These are phyloP conservation scores for Colletotrichum kahawae DNA, from an alignment of 2,329 filamentous ascomycete species.

Conservation along the genomic window DNA sequence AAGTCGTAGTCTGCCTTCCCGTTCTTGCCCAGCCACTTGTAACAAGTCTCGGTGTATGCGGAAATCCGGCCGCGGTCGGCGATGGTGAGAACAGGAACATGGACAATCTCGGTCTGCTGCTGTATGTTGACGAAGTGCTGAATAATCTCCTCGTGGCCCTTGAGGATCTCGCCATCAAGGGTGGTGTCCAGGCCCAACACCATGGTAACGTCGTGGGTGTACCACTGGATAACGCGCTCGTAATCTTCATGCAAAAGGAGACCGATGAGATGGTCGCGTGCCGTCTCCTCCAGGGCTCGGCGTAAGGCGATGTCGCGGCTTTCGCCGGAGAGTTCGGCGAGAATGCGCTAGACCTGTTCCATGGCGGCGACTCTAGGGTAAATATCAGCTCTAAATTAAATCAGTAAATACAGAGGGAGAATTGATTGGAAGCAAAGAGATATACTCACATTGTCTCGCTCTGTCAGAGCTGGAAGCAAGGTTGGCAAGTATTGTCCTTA, in stretches of 20 bases:
- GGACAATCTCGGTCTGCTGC: not conserved
- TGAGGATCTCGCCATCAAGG: not conserved
- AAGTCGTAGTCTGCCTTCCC: not conserved
- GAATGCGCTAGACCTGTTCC: not conserved
- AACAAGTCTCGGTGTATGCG: not conserved
- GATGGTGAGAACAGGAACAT: not conserved
- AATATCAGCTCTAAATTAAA: too few species aligned
- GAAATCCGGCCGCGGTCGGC: not conserved
- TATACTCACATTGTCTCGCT: too few species aligned
- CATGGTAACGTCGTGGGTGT: not conserved
- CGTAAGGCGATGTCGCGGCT: not conserved
- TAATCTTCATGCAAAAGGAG: not conserved
- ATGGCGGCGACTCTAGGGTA: not conserved
- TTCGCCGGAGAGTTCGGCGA: not conserved
- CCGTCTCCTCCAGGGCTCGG: not conserved
- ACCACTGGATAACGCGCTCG: not conserved
- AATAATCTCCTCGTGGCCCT: not conserved
- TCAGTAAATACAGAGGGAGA: too few species aligned
- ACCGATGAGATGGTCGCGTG: not conserved
- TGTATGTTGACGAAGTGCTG: not conserved
- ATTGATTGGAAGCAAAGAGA: too few species aligned
- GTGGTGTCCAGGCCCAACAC: not conserved
- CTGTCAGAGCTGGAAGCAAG: too few species aligned
- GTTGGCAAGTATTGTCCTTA: too few species aligned
- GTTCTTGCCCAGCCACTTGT: not conserved